These are phyloP conservation scores for Hypoxylon sp. DNA, from an alignment of 2,329 filamentous ascomycete species.

Conservation along the genomic window DNA sequence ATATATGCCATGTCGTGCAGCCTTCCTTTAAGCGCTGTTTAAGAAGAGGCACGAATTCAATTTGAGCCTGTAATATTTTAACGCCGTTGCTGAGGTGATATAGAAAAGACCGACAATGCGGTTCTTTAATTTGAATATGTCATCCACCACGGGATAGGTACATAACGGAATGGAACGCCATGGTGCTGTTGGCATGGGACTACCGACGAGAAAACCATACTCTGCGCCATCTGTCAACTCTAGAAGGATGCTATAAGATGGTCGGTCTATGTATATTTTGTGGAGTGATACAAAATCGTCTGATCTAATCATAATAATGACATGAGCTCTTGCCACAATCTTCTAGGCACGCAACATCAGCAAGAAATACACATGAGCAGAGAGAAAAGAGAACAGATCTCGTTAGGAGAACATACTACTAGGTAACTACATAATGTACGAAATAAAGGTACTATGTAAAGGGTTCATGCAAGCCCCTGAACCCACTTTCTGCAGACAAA, in stretches of 20 bases:
- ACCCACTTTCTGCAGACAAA: constrained; percentile 24
- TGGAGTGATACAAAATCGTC: neutral
- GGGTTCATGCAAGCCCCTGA: constrained; percentile 40
- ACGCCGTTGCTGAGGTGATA: constrained; percentile 2
- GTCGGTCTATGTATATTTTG: neutral
- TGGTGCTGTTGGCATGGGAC: neutral
- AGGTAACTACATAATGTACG: too few relatives aligned
- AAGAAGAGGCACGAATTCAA: constrained; percentile 18
- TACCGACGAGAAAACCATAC: neutral
- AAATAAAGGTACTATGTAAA: neutral
- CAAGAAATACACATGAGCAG: neutral
- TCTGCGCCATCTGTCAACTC: neutral
- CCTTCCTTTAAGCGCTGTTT: constrained; percentile 13
- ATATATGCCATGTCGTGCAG: constrained; percentile 27
- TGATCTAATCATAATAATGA: neutral
- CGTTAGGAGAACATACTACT: too few relatives aligned
- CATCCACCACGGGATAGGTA: neutral
- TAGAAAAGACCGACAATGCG: neutral
- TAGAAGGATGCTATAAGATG: neutral
- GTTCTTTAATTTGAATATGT: neutral
- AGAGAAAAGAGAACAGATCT: constrained; percentile 17
- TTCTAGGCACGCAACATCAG: neutral
- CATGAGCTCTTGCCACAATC: neutral
- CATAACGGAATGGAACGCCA: too few relatives aligned
- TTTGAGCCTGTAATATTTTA: constrained; percentile 8